Conservation (phyloP, 345 rosid species). For the Brassica carinata region DNA sequence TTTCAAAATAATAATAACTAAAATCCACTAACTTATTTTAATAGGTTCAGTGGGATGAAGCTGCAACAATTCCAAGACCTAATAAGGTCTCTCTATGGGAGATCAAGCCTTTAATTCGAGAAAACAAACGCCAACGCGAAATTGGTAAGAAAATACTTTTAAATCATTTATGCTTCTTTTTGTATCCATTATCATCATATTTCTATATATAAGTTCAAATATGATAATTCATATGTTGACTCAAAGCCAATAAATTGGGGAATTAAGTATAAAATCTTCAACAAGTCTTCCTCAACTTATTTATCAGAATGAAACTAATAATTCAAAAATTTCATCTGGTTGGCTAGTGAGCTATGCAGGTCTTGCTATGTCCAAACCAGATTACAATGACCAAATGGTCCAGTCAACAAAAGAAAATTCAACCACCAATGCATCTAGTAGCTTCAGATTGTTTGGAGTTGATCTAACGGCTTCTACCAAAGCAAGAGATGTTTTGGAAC, state of each 20-base stretch:
- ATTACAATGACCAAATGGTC: not conserved
- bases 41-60: not conserved
- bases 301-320: not conserved
- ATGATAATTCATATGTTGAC: not conserved
- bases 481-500: conserved; percentile 3
- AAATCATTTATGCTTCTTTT: not conserved
- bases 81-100: not conserved
- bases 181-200: not conserved
- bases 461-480: conserved; percentile 27
- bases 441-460: conserved; percentile 57
- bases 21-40: not conserved
- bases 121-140: not conserved
- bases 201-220: not conserved
- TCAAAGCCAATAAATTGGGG: not conserved
- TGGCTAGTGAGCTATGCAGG: not conserved
- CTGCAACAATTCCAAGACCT: not conserved
- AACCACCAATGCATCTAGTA: conserved; percentile 25
- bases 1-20: not conserved
- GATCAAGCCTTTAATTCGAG: not conserved
- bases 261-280: not conserved
- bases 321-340: not conserved
- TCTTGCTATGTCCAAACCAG: not conserved
- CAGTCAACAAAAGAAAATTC: not conserved
- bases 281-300: not conserved
- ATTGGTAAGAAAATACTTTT: not conserved